phyloP scores from a whole-genome alignment of 139 green algal genomes.

The Coelastrella sp. region DNA sequence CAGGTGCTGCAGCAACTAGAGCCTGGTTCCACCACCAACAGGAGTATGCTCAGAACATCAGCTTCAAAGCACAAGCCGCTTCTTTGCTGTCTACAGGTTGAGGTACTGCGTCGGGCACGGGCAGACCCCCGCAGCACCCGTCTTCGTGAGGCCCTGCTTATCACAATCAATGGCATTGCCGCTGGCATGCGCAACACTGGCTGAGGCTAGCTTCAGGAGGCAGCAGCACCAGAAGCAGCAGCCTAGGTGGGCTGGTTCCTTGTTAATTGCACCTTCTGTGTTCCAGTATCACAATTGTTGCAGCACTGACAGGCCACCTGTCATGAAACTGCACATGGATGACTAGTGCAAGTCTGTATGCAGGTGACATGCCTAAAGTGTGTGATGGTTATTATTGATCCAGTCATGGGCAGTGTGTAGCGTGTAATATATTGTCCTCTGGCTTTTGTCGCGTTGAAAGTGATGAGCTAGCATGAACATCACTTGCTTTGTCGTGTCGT shows the following conservation, averaged over 20 bases:
- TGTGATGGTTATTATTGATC: too few relatives aligned
- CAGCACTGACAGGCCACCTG: not conserved
- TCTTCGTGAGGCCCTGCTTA: conserved; percentile 84
- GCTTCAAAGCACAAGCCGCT: too few relatives aligned
- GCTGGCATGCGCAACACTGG: conserved; percentile 99
- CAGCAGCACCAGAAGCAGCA: not conserved
- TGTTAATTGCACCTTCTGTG: not conserved
- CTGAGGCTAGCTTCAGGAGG: conserved; percentile 48
- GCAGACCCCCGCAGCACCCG: conserved; percentile 65
- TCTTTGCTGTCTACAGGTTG: conserved; percentile 70
- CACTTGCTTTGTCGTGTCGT: too few relatives aligned
- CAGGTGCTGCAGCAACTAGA: not conserved
- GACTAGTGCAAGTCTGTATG: too few relatives aligned
- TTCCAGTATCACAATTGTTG: not conserved
- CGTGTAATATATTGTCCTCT: too few relatives aligned
- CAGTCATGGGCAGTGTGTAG: too few relatives aligned
- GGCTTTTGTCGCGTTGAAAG: too few relatives aligned
- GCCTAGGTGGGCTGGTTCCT: not conserved
- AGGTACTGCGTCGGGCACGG: conserved; percentile 81
- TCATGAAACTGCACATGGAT: too few relatives aligned
- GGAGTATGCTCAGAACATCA: too few relatives aligned
- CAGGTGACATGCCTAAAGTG: too few relatives aligned
- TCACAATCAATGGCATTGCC: conserved; percentile 98
- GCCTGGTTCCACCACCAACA: not conserved
- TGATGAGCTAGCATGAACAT: too few relatives aligned